Evolutionary conservation across 2,329 filamentous ascomycete species (phyloP), one percentile per base, ranked within the genome.

Genomic region (Sporothrix phasma): DNA sequence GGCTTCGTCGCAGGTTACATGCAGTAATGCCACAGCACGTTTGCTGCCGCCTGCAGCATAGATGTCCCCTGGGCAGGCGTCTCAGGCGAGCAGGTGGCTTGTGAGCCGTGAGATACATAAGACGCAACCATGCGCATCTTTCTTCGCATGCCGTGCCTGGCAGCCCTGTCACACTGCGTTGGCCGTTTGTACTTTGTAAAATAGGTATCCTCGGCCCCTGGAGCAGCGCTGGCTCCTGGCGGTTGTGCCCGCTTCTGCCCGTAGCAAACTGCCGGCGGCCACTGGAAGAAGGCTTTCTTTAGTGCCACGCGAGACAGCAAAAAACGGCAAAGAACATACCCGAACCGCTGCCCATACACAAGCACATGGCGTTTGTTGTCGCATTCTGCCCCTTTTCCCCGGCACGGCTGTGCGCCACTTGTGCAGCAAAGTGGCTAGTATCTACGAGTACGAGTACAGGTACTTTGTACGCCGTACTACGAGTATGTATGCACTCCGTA

Each of bases 171-270:
- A n/a, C 31, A 56, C 53, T 56, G 37, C 11, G 7, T 5, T 29
- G 22, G 19, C 34, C 5, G 53, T 41, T 34, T 58, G 43, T 43
- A 45, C 31, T 45, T n/a, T n/a, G n/a, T n/a, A n/a, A n/a, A n/a
- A n/a, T n/a, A n/a, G n/a, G n/a, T 59, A 59, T 59, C 39, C 26
- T 58, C 45, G 31, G 56, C 56, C 56, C 56, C 56, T 59, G 56
- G 19, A 45, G 56, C 56, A 22, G 56, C 39, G 39, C 17, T 29
- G 39, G 41, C 19, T 45, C 17, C 26, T 45, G 39, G 56, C 56
- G 56, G 56, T 6, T 39, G 22, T 43, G 34, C 53, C 54, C 54
- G 39, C 24, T 59, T n/a, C 37, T 7, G 43, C 26, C n/a, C 29
- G 54, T 19, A 10, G 37, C 24, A 45, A 43, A 15, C 22, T 24